These are phyloP conservation scores for Dioscorea cayenensis DNA, from an alignment of 116 monocot species.

Conservation along the genomic window DNA sequence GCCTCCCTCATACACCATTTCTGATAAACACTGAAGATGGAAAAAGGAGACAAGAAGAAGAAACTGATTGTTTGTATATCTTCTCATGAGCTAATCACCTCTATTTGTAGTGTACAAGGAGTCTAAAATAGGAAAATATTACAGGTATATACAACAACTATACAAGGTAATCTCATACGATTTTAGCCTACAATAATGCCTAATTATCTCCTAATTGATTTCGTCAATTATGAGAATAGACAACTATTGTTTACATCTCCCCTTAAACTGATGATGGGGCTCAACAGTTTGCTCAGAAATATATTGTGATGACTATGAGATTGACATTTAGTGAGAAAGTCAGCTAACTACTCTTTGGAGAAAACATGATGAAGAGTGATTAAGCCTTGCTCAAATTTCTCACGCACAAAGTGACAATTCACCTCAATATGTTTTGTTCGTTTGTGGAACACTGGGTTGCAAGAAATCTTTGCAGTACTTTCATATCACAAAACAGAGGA, in stretches of 20 bases:
- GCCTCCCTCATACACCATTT: too few species aligned
- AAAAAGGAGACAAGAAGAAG: too few species aligned
- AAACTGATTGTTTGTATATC: too few species aligned
- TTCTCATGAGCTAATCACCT: too few species aligned
- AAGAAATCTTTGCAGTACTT: not conserved
- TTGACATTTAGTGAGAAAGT: constrained; percentile 1
- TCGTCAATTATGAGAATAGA: too few species aligned
- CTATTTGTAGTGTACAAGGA: too few species aligned
- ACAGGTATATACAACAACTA: too few species aligned
- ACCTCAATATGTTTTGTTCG: not conserved
- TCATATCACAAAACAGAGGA: constrained; percentile 1
- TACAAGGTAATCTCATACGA: too few species aligned
- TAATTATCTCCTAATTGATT: too few species aligned
- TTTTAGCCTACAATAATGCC: too few species aligned
- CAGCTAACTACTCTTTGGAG: not conserved
- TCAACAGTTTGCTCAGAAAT: not conserved
- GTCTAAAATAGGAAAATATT: too few species aligned
- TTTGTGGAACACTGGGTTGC: not conserved
- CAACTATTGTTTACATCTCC: not conserved
- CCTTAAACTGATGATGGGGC: constrained; percentile 1
- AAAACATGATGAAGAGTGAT: constrained; percentile 1
- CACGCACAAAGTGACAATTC: not conserved
- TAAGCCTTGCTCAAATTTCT: constrained; percentile 1
- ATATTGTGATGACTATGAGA: not conserved
- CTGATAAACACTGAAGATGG: too few species aligned